Evolutionary conservation across 2,329 filamentous ascomycete genomes (phyloP), one percentile per base, ranked within the genome.

Genomic region (Onygenales sp.): DNA sequence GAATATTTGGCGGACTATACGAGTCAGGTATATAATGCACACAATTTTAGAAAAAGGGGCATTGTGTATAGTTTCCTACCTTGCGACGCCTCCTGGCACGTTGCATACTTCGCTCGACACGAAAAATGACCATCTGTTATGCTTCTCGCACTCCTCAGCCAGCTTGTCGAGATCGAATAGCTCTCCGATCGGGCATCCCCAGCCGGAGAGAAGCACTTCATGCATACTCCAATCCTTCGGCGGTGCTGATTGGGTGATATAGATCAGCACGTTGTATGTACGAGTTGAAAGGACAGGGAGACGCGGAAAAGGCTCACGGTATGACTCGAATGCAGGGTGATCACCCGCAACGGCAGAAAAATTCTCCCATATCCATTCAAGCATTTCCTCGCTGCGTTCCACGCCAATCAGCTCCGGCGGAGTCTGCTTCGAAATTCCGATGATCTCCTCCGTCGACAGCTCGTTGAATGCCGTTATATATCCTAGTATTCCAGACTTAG

Each of bases 291-390:
- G 10, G 38, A 21, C 14, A 49, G 38, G 62, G 55, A 52, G 62
- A 65, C 52, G 68, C 6, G 72, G 71, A 43, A 35, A 35, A 6
- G 61, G 56, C 60, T 42, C 41, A 55, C 47, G 58, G 52, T 52
- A 55, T 32, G 74, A 74, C 62, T 83, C 80, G 60, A 79, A 78
- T 5, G 72, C 73, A 8, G 80, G 76, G 17, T 76, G 74, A 56
- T 84, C 81, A 10, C 81, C 78, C 0, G 76, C 81, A 2, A 82
- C 75, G 2, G 80, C 81, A 0, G 78, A 69, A 60, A 84, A 83
- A 13, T 74, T 71, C 50, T 83, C 74, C 79, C 80, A 83, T 11
- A 83, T 66, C 79, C 80, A 84, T 43, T 74, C 70, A 7, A 81
- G 70, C 17, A 76, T 72, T 9, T 74, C 75, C 6, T 73, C 69